Evolutionary conservation across 2,329 filamentous ascomycete genomes (phyloP).

Genomic region (Ophiostoma sp.): DNA sequence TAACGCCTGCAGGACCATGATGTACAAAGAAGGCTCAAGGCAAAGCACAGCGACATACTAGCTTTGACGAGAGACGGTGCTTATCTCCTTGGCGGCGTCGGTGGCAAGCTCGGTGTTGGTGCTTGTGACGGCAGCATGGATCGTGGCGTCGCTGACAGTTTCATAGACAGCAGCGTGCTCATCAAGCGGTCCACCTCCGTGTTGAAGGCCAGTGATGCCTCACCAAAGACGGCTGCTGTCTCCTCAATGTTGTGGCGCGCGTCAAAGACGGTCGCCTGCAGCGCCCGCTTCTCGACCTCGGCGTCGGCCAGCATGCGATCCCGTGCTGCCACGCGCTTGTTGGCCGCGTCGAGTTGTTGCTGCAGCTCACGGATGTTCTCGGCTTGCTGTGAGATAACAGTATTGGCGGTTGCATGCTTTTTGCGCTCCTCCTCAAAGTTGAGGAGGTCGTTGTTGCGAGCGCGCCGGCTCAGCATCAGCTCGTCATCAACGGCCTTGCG

Average conservation of each 20-base stretch:
- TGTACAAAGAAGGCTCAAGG: not conserved
- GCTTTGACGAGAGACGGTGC: not conserved
- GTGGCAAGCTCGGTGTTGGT: not conserved
- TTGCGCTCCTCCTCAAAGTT: not conserved
- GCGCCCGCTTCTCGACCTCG: not conserved
- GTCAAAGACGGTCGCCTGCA: slow-evolving; percentile 3
- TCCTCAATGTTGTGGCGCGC: slow-evolving; percentile 13
- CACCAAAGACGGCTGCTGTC: slow-evolving; percentile 20
- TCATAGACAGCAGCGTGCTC: slow-evolving; percentile 2
- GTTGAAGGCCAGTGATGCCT: not conserved
- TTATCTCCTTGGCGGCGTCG: slow-evolving; percentile 9
- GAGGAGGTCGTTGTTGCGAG: not conserved
- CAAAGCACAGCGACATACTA: not conserved
- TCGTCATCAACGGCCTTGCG: not conserved
- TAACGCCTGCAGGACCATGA: not conserved
- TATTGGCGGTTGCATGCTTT: not conserved
- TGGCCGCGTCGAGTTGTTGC: not conserved
- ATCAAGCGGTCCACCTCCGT: slow-evolving; percentile 10
- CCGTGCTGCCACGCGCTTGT: not conserved
- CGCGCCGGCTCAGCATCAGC: not conserved
- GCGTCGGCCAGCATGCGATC: not conserved
- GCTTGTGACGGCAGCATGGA: not conserved
- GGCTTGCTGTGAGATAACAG: not conserved
- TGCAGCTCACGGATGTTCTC: not conserved
- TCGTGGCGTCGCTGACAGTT: not conserved